Conservation (phyloP, 768 basidiomycete genomes). For the Leccinum uliginosum region DNA sequence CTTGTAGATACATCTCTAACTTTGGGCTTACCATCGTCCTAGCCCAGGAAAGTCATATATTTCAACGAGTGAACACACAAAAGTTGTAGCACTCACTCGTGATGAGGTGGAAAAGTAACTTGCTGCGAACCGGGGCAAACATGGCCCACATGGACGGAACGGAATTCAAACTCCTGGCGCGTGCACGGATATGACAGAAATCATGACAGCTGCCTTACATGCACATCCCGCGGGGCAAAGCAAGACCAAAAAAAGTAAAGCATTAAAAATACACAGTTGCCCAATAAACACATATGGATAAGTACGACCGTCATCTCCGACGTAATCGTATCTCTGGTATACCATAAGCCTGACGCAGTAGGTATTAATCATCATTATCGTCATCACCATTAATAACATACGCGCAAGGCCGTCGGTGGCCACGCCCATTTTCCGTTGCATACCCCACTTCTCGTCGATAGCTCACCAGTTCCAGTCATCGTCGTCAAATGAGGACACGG, state of each 20-base stretch:
- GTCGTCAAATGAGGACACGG: conserved; percentile 30
- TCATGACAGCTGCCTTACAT: too few relatives aligned
- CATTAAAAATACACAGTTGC: not conserved
- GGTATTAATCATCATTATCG: not conserved
- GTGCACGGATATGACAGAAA: too few relatives aligned
- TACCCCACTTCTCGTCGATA: not conserved
- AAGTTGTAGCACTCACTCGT: too few relatives aligned
- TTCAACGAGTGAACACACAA: too few relatives aligned
- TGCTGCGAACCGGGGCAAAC: too few relatives aligned
- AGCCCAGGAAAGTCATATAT: too few relatives aligned
- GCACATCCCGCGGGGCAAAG: not conserved
- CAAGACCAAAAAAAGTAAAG: not conserved
- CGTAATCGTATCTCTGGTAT: not conserved
- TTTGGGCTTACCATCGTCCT: too few relatives aligned
- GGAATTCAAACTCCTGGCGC: too few relatives aligned
- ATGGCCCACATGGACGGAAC: too few relatives aligned
- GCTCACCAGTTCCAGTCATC: conserved; percentile 62
- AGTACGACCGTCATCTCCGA: not conserved
- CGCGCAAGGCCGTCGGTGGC: not conserved
- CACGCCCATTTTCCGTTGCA: not conserved
- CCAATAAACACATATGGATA: not conserved
- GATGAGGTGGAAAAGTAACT: too few relatives aligned
- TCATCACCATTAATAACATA: not conserved
- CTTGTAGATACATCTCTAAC: too few relatives aligned
- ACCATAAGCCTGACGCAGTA: not conserved